These are phyloP conservation scores for Fraxinus xanthoxyloides DNA, from an alignment of 305 asterid species.

Conservation along the genomic window DNA sequence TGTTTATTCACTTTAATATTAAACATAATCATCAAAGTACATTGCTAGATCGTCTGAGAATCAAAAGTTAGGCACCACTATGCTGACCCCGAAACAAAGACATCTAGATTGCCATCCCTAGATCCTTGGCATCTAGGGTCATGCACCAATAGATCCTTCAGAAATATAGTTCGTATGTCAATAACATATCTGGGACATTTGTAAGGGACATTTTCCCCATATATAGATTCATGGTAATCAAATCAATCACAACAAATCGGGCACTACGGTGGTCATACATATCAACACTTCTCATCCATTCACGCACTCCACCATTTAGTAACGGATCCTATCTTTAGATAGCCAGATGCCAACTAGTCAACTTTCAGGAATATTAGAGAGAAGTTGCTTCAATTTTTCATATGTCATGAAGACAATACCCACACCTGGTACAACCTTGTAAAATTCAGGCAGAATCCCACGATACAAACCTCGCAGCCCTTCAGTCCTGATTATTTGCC, in stretches of 20 bases:
- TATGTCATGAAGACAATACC: conserved; percentile 84
- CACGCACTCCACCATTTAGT: neutral
- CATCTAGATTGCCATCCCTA: neutral
- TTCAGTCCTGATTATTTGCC: conserved; percentile 54
- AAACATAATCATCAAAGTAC: neutral
- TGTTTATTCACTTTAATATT: neutral
- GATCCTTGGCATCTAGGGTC: neutral
- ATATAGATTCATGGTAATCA: conserved; percentile 20
- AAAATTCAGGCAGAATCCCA: conserved; percentile 81
- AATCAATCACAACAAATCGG: conserved; percentile 8
- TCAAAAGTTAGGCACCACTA: neutral
- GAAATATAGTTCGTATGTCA: neutral
- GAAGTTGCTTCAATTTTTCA: conserved; percentile 70
- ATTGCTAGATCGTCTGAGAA: neutral
- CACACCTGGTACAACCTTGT: conserved; percentile 81
- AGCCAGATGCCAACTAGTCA: conserved; percentile 12
- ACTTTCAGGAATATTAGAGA: conserved; percentile 46
- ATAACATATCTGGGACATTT: neutral
- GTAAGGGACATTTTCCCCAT: conserved; percentile 4
- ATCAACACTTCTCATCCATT: neutral
- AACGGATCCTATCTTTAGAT: neutral
- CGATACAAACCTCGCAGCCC: conserved; percentile 68
- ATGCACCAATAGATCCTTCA: neutral
- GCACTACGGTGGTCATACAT: neutral
- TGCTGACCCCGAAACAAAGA: neutral